Percentiles rank a stretch among this genome's conserved stretches.
Conservation (phyloP, 768 basidiomycete species). For the Auriculariales sp. region DNA sequence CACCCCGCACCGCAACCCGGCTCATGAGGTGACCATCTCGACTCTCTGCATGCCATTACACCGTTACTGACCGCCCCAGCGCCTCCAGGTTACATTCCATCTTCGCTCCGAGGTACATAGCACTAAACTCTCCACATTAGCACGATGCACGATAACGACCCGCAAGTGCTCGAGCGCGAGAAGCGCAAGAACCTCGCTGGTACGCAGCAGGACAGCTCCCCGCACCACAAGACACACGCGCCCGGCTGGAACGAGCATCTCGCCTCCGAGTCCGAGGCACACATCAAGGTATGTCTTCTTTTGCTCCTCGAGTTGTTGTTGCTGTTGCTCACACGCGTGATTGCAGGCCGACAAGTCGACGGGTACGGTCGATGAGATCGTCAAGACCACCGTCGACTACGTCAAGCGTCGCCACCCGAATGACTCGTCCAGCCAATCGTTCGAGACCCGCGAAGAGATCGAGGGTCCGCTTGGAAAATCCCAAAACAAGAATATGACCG, state of each 20-base stretch:
- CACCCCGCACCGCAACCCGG: too few relatives aligned
- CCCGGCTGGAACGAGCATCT: constrained; percentile 63
- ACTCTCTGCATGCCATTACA: too few relatives aligned
- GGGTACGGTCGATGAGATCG: constrained; percentile 8
- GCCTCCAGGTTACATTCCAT: too few relatives aligned
- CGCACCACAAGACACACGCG: constrained; percentile 32
- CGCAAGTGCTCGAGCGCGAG: constrained; percentile 37
- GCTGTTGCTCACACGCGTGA: background rate
- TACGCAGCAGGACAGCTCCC: constrained; percentile 30
- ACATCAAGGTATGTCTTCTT: constrained; percentile 32
- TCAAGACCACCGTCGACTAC: constrained; percentile 13
- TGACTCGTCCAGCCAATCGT: background rate
- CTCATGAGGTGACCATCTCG: too few relatives aligned
- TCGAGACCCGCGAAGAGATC: background rate
- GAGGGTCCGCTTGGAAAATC: background rate
- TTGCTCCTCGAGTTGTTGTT: background rate
- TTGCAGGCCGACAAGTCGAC: constrained; percentile 15
- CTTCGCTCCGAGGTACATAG: too few relatives aligned
- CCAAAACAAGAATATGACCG: too few relatives aligned
- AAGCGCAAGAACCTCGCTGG: constrained; percentile 35
- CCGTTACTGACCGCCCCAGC: too few relatives aligned
- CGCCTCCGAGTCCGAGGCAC: constrained; percentile 49
- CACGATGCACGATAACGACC: constrained; percentile 46
- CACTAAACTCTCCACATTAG: constrained; percentile 6
- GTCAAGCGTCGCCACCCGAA: constrained; percentile 12